These are phyloP conservation scores for Colletotrichum scovillei DNA, from an alignment of 2,329 filamentous ascomycete species.

Conservation along the genomic window DNA sequence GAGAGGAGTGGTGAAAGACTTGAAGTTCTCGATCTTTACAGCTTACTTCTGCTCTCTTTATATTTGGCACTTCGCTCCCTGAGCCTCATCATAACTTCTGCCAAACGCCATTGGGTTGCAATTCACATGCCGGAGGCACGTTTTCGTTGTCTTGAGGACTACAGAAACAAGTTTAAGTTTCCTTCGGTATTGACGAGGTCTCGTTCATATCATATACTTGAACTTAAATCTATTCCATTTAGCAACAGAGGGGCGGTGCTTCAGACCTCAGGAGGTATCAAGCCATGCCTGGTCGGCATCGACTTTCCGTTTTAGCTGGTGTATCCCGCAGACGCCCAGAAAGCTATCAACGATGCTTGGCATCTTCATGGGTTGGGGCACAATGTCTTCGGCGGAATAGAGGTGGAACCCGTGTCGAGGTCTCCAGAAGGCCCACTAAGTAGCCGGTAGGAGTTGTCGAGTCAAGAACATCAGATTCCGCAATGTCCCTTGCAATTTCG, in stretches of 20 bases:
- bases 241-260: not conserved
- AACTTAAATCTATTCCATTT: constrained; percentile 1
- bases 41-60: constrained; percentile 8
- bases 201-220: constrained; percentile 11
- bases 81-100: not conserved
- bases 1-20: not conserved
- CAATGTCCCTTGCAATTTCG: not conserved
- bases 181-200: constrained; percentile 10
- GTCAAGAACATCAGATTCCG: not conserved
- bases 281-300: not conserved
- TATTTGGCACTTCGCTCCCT: not conserved
- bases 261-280: not conserved
- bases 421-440: not conserved
- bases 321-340: not conserved
- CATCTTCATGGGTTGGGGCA: constrained; percentile 16
- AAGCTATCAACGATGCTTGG: constrained; percentile 6
- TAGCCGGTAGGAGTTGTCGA: not conserved
- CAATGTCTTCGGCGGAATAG: not conserved
- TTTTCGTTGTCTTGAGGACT: not conserved
- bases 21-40: not conserved
- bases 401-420: constrained; percentile 11
- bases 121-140: constrained; percentile 10
- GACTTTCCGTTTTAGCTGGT: not conserved
- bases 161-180: constrained; percentile 3
- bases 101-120: not conserved